Evolutionary conservation across 202 grass and related monocot species (phyloP), one percentile per base, ranked within the genome.

Genomic region (Zoysia matrella): DNA sequence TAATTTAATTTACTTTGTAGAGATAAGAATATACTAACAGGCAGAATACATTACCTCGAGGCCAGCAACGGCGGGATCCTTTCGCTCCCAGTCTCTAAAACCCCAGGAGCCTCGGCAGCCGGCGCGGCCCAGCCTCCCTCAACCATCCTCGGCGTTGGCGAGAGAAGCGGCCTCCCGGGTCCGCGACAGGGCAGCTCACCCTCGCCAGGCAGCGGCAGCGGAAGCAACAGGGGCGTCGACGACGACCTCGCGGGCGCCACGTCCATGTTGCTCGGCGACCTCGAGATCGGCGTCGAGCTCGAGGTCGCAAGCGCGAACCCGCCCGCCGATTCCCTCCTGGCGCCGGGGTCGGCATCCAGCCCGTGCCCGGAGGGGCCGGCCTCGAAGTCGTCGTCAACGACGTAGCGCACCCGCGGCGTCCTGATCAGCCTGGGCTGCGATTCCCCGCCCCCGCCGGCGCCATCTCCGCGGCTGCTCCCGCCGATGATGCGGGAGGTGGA

Each of bases 341-440:
- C 61, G 18, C 30, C 30, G 30, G 86, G 60, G 50, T 63, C 60
- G 30, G 84, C 67, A 53, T 89, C 74, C 51, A 83, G 64, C 58
- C 65, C 60, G 71, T 83, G 60, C 41, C 56, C 83, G 75, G 89
- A 77, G 56, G 57, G 72, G 55, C 84, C 83, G 57, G 88, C 62
- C 36, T 90, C 92, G 40, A 85, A 62, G 69, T 93, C 90, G 73
- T 84, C 83, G 40, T 36, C 30, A 1, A 84, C 83, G 58, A 82
- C 81, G 49, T 90, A 83, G 55, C 90, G 85, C 77, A 79, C 56
- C 78, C 84, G 84, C 41, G 68, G 87, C 16, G 71, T 75, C 54
- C 91, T 90, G 45, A 52, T 86, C 30, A 97, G 84, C 12, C 84
- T 84, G 52, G 88, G 86, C 80, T 89, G 89, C 50, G 56, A 69